Evolutionary conservation across 2,329 filamentous ascomycete species (phyloP).

Genomic region (Phyllosticta citribraziliensis): DNA sequence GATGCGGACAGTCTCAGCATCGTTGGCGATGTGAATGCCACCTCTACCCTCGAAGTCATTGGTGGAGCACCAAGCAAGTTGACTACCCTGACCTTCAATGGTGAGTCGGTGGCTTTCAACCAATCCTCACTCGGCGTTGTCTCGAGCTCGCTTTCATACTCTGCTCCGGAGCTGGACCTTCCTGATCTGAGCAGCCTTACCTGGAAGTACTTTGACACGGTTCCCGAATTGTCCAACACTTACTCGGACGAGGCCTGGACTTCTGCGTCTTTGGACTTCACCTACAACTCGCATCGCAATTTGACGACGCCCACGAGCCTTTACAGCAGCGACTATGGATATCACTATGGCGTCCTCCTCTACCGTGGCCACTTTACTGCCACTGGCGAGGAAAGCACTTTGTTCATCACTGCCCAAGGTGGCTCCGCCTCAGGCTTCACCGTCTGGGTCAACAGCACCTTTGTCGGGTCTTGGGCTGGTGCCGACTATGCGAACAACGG

Average conservation of each 20-base stretch:
- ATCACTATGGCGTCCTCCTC: slow-evolving; percentile 56
- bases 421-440: slow-evolving; percentile 58
- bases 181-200: slow-evolving; percentile 48
- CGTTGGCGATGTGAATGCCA: slow-evolving; percentile 62
- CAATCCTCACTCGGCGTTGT: slow-evolving; percentile 40
- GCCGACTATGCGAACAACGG: slow-evolving; percentile 39
- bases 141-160: slow-evolving; percentile 42
- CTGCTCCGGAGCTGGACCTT: slow-evolving; percentile 41
- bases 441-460: slow-evolving; percentile 54
- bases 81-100: slow-evolving; percentile 54
- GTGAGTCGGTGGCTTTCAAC: slow-evolving; percentile 30
- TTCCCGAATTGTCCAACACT: slow-evolving; percentile 54
- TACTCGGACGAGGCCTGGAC: slow-evolving; percentile 66
- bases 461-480: slow-evolving; percentile 56
- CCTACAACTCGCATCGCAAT: slow-evolving; percentile 48
- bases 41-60: slow-evolving; percentile 58
- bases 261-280: slow-evolving; percentile 45
- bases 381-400: slow-evolving; percentile 46
- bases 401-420: slow-evolving; percentile 54
- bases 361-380: slow-evolving; percentile 63
- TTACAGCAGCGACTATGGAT: slow-evolving; percentile 65
- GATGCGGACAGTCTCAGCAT: slow-evolving; percentile 49
- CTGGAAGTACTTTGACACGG: slow-evolving; percentile 62
- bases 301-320: slow-evolving; percentile 54
- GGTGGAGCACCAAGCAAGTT: slow-evolving; percentile 45